These are phyloP conservation scores for Fraxinus velutina DNA, from an alignment of 305 asterid species.

Conservation along the genomic window DNA sequence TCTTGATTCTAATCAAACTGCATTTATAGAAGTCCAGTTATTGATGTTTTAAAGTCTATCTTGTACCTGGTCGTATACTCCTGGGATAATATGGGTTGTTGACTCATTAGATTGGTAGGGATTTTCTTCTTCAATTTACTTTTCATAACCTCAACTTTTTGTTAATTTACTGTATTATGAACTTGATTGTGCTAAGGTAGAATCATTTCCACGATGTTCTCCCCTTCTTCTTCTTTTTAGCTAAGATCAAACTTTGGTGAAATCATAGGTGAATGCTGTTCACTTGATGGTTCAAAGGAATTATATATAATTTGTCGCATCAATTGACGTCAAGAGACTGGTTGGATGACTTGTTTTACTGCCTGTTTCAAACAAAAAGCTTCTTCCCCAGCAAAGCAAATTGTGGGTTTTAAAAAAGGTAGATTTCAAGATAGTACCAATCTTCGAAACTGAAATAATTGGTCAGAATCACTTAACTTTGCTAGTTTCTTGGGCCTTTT, in stretches of 20 bases:
- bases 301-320: constrained; percentile 15
- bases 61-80: neutral
- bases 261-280: neutral
- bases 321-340: constrained; percentile 19
- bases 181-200: neutral
- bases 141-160: neutral
- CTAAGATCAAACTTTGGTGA: neutral
- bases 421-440: constrained; percentile 17
- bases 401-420: constrained; percentile 54
- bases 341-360: constrained; percentile 46
- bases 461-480: neutral
- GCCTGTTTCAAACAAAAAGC: constrained; percentile 37
- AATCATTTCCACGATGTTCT: neutral
- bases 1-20: neutral
- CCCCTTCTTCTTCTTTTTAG: neutral
- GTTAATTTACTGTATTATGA: neutral
- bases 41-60: neutral
- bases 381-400: constrained; percentile 28
- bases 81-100: neutral
- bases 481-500: neutral
- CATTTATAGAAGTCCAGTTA: neutral
- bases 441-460: constrained; percentile 1
- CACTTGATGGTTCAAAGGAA: neutral
- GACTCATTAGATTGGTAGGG: neutral
- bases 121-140: neutral